Base-by-base conservation (phyloP, 2,329 filamentous ascomycete genomes). In the Colletotrichum siamense region DNA sequence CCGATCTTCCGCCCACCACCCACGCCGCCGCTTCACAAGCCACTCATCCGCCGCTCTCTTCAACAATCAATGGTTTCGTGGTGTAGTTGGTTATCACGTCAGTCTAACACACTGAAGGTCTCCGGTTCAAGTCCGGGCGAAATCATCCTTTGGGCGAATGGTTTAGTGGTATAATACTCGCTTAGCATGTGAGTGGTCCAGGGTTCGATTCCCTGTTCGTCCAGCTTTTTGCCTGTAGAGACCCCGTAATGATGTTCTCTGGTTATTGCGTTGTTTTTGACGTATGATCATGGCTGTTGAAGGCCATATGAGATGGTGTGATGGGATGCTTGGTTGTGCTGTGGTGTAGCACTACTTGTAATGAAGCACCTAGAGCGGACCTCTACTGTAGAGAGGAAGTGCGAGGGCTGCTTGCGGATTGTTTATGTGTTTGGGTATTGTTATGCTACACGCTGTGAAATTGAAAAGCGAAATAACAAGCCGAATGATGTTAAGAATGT, bases 31-130 rank as follows among this genome's bases (percentile, higher is more conserved):
- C 12, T 13, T 68, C n/a, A 59, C 18, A 34, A 57, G 28, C 18
- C 34, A 64, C n/a, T 34, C n/a, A 13, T 30, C 49, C 22, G 6
- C 13, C 1, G 5, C 4, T 2, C 2, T 7, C 5, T 18, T 34
- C 55, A 62, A 62, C 55, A 49, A 32, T 62, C 10, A 57, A 62
- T 74, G 74, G 74, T 76, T 65, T 76, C 64, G 73, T 83, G 81
- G 81, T 82, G 82, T 82, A 83, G 86, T 87, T 87, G 86, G 85
- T 87, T 86, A 87, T 87, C 86, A 87, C 86, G 83, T 87, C 84
- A 86, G 85, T 87, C 85, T 87, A 87, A 87, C 85, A 69, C 73
- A 76, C 73, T 76, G 73, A 76, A 76, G 73, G 73, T 76, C 73
- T 76, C 73, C 73, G 73, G 73, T 76, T 76, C 73, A 76, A 73